phyloP scores from a whole-genome alignment of 208 protist genomes.

The Wallacemonas sp. region DNA sequence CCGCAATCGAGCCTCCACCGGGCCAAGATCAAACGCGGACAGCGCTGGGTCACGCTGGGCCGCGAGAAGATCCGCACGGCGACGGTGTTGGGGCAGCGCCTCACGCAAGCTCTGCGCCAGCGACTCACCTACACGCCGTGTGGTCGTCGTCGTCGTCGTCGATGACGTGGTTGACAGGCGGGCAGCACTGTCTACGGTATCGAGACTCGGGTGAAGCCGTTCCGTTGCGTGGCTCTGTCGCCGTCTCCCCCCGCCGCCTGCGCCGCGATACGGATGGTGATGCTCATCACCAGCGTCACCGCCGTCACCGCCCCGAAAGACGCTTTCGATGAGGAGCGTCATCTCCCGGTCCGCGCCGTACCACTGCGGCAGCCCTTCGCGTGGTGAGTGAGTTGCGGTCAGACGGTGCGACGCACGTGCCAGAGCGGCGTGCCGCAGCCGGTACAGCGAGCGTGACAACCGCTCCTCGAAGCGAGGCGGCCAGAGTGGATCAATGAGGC shows the following conservation, averaged over 20 bases:
- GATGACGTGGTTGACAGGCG: no score
- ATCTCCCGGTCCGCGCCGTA: slow-evolving; percentile 19
- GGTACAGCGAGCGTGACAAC: slow-evolving; percentile 47
- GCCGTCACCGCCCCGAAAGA: neutral
- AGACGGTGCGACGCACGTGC: slow-evolving; percentile 35
- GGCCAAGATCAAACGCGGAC: slow-evolving; percentile 32
- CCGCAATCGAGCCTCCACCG: slow-evolving; percentile 53
- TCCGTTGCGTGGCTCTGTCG: neutral
- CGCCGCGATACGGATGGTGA: no score
- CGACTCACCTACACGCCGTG: no score
- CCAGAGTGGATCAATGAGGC: slow-evolving; percentile 29
- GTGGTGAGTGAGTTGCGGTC: neutral
- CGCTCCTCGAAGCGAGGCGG: slow-evolving; percentile 29
- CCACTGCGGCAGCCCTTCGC: slow-evolving; percentile 41
- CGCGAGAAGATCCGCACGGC: neutral
- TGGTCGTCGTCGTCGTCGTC: no score
- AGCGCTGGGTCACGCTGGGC: neutral
- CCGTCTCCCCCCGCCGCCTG: neutral
- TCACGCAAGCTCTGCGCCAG: slow-evolving; percentile 3
- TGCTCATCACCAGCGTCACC: no score
- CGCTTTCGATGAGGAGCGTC: neutral
- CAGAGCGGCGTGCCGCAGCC: slow-evolving; percentile 48
- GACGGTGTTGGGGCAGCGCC: slow-evolving; percentile 6
- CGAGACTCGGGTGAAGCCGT: slow-evolving; percentile 10
- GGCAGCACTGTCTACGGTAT: no score